Base-by-base conservation (phyloP, 1,284 basidiomycete genomes). In the Cutaneotrichosporon mucoides region DNA sequence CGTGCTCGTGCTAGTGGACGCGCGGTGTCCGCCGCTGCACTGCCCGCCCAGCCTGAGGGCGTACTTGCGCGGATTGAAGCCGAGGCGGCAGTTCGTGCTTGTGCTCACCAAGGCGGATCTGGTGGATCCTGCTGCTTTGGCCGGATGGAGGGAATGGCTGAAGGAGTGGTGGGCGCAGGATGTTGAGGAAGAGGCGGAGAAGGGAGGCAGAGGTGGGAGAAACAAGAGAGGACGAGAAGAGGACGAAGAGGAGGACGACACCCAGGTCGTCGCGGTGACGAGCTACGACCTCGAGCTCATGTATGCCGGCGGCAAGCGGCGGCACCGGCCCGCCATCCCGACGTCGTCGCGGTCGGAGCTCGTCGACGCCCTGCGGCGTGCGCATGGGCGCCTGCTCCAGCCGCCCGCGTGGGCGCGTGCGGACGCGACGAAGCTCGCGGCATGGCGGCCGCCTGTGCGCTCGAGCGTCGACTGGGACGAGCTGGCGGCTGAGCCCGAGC, bases 91-190 rank as follows among this genome's bases (percentile, higher is more conserved):
- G 62, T 78, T 88, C 59, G 85, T 95, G 50, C 81, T 95, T 42
- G 86, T 93, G 43, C 82, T 89, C 11, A 94, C 91, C 6, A 95
- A 94, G 73, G 84, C 86, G 16, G 92, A 93, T 74, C 87, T 90
- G 10, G 82, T 88, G 6, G 85, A 85, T 51, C 80, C 81, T 5
- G 76, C 70, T 15, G 82, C 84, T 43, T 82, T 85, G 6, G 77
- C 81, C 5, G 85, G 84, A 1, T 94, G 92, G 92, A 82, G 80
- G 15, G 68, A 75, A 6, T 89, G 87, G 79, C 81, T 92, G 16
- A 79, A 80, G 34, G 59, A 76, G n/a, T 81, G 75, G 59, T 85
- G 86, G 75, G 42, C 12, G 16, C 37, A 15, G 4, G 53, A 51
- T 44, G 43, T 13, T 7, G 43, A 15, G 15, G 7, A 9, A 10